Evolutionary conservation across 2,329 filamentous ascomycete species (phyloP), one percentile per base, ranked within the genome.

Genomic region (Madurella fahalii): DNA sequence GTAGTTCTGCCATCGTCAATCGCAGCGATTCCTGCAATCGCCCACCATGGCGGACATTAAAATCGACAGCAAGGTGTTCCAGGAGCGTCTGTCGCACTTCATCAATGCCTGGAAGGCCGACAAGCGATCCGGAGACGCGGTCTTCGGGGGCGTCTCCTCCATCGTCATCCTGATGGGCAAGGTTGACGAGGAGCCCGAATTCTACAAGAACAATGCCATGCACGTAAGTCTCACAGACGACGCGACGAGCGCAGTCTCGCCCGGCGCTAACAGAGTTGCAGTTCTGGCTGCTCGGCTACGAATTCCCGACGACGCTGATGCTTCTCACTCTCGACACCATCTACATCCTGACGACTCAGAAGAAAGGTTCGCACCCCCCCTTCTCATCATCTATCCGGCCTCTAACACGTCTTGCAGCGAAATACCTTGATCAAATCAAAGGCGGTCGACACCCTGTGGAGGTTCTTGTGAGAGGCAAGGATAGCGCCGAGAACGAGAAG

Each of bases 201-300:
- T 95, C 66, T 85, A 93, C 74, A 99, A 99, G 79, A 95, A 92
- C 68, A 96, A 96, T 72, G 91, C 94, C 18, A 87, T 96, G 73
- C 94, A 97, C 77, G 91, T 95, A 79, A 69, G 87, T 77, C 52
- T 34, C 32, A 9, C 12, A n/a, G 4, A 16, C 8, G 42, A 46
- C 30, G 34, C 39, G 44, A 49, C 30, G 11, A 16, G n/a, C 20
- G 32, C 37, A 39, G 47, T 39, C 53, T 47, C 16, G 50, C 45
- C 40, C 49, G 13, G n/a, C 39, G 48, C 58, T 61, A 48, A 61
- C 53, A 52, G 45, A 20, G 50, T 16, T 49, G 47, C 71, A 96
- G 92, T 95, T 97, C 74, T 99, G 95, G 95, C 81, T 99, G 52
- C 83, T 99, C 59, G 94, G 94, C 66, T 99, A 99, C 78, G 94